Conservation (phyloP, 1,139 yeast genomes). For the Geotrichum reessii region DNA sequence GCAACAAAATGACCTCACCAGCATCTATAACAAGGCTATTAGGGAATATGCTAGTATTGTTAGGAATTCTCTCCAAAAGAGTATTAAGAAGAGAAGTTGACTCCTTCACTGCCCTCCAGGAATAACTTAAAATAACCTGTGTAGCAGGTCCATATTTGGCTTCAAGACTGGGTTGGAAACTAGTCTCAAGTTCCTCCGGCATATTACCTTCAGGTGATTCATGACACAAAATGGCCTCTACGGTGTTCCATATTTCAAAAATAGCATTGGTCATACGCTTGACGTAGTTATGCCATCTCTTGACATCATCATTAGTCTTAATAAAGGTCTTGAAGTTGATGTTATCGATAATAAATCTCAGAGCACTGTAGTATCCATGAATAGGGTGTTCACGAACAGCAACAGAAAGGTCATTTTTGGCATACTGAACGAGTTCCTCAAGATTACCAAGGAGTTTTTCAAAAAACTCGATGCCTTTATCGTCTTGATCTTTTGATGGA, state of each 20-base stretch:
- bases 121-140: conserved; percentile 60
- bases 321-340: conserved; percentile 20
- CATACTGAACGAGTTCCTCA: conserved; percentile 31
- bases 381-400: conserved; percentile 47
- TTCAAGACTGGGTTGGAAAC: conserved; percentile 37
- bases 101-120: conserved; percentile 85
- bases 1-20: conserved; percentile 56
- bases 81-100: conserved; percentile 52
- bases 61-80: conserved; percentile 36
- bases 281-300: conserved; percentile 23
- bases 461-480: conserved; percentile 32
- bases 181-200: conserved; percentile 42
- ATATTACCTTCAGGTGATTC: conserved; percentile 63
- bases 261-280: conserved; percentile 30
- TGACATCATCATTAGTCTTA: conserved; percentile 7
- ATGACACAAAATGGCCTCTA: conserved; percentile 53
- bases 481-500: conserved; percentile 22
- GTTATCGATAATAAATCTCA: conserved; percentile 45
- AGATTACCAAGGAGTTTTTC: conserved; percentile 35
- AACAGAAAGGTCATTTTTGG: conserved; percentile 35
- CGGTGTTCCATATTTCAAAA: conserved; percentile 48
- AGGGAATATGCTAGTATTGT: conserved; percentile 21
- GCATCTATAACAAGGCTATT: conserved; percentile 35
- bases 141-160: conserved; percentile 48
- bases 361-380: conserved; percentile 63